Conservation (phyloP, 805 yeast species). For the Saccharomycopsis fermentans region DNA sequence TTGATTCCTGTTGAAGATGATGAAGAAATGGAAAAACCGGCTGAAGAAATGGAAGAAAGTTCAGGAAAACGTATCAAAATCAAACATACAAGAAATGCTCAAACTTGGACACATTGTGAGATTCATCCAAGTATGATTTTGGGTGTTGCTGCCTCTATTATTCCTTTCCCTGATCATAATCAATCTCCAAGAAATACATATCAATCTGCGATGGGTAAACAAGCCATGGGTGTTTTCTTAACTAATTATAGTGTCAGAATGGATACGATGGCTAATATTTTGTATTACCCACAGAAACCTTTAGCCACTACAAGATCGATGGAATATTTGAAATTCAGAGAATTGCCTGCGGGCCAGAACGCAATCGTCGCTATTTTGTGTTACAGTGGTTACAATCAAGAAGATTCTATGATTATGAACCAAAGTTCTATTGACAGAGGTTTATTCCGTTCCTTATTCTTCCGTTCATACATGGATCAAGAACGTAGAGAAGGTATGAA, state of each 20-base stretch:
- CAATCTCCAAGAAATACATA: slow-evolving; percentile 99
- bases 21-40: slow-evolving; percentile 34
- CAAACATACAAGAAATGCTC: slow-evolving; percentile 46
- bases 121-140: slow-evolving; percentile 98
- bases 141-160: slow-evolving; percentile 97
- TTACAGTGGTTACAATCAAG: slow-evolving; percentile 98
- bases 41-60: slow-evolving; percentile 41
- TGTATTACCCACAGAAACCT: slow-evolving; percentile 97
- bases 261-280: slow-evolving; percentile 99
- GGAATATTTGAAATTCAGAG: slow-evolving; percentile 96
- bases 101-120: slow-evolving; percentile 96
- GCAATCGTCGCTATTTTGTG: slow-evolving; percentile 97
- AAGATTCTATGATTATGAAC: slow-evolving; percentile 99
- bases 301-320: slow-evolving; percentile 95
- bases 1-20: slow-evolving; percentile 52
- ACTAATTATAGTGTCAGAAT: slow-evolving; percentile 93
- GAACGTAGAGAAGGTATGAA: slow-evolving; percentile 98
- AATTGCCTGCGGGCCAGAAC: slow-evolving; percentile 97
- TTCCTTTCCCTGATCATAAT: slow-evolving; percentile 99
- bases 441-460: slow-evolving; percentile 87
- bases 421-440: slow-evolving; percentile 97
- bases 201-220: slow-evolving; percentile 99
- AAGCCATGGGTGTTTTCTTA: slow-evolving; percentile 97
- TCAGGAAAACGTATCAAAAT: slow-evolving; percentile 84
- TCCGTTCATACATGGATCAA: slow-evolving; percentile 97